Evolutionary conservation across 1,284 basidiomycete genomes (phyloP).

Genomic region (Puccinia novopanici): DNA sequence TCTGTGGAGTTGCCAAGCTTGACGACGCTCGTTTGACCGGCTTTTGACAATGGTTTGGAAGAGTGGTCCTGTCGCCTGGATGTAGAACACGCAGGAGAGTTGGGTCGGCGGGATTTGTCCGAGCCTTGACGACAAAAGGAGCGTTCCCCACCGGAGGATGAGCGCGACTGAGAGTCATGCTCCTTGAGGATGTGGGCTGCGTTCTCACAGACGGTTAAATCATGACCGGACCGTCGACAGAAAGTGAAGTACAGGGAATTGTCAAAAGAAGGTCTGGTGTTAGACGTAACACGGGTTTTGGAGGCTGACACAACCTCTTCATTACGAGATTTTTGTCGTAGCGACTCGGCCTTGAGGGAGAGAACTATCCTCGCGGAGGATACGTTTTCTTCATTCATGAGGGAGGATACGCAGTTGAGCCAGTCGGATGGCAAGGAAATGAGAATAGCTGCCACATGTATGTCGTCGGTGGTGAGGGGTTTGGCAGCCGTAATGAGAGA

Average conservation of each 20-base stretch:
- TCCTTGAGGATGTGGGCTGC: not conserved
- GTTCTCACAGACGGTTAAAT: not conserved
- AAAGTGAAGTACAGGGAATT: not conserved
- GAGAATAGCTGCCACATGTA: not conserved
- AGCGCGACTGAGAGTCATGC: not conserved
- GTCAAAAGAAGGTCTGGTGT: not conserved
- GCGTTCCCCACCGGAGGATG: too few relatives aligned
- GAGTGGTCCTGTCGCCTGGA: too few relatives aligned
- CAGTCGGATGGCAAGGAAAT: not conserved
- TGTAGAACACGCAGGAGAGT: too few relatives aligned
- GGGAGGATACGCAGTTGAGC: not conserved
- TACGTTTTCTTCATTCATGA: too few relatives aligned
- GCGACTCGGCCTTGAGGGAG: not conserved
- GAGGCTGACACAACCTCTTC: not conserved
- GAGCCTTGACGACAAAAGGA: not conserved
- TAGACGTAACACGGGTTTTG: not conserved
- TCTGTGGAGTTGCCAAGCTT: not conserved
- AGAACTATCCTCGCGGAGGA: not conserved
- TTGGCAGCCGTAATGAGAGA: not conserved
- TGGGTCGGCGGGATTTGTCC: too few relatives aligned
- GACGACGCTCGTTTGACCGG: not conserved
- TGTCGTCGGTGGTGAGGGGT: slow-evolving; percentile 6
- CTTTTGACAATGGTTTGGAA: not conserved
- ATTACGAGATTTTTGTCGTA: not conserved
- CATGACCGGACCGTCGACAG: not conserved